These are phyloP conservation scores for Ogataea trehalophila DNA, from an alignment of 805 yeast species.

Conservation along the genomic window DNA sequence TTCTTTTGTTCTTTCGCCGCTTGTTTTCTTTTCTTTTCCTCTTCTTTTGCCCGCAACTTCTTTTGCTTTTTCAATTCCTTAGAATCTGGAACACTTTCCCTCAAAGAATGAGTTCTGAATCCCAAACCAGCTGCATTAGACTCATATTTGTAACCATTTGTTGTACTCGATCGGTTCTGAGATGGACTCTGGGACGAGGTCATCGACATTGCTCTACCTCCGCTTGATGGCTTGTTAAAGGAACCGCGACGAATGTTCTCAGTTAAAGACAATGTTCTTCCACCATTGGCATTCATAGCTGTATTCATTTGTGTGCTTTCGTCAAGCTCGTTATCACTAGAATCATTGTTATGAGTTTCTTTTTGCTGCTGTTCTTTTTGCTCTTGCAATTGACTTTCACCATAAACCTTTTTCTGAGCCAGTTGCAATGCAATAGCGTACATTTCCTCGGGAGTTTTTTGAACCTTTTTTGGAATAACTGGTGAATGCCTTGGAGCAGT, in stretches of 20 bases:
- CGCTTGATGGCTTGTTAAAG: background rate
- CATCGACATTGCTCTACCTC: constrained; percentile 11
- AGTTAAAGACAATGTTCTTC: constrained; percentile 9
- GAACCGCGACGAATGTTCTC: background rate
- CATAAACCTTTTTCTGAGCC: constrained; percentile 55
- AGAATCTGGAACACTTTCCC: constrained; percentile 15
- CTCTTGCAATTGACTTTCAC: constrained; percentile 23
- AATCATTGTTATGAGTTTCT: background rate
- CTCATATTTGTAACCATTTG: constrained; percentile 9
- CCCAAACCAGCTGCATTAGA: constrained; percentile 28
- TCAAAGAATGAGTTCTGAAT: constrained; percentile 27
- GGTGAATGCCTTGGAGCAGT: constrained; percentile 2
- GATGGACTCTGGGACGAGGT: constrained; percentile 4
- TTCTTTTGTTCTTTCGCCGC: constrained; percentile 21
- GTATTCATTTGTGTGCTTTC: constrained; percentile 26
- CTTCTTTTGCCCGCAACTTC: constrained; percentile 16
- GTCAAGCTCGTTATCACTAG: constrained; percentile 7
- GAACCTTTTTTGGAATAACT: background rate
- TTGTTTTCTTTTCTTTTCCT: constrained; percentile 17
- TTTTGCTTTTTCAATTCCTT: constrained; percentile 13
- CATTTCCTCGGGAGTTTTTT: constrained; percentile 43
- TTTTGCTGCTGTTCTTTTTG: background rate
- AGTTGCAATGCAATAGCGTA: constrained; percentile 51
- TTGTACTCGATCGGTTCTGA: background rate
- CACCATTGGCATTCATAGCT: constrained; percentile 11